Evolutionary conservation across 2,329 filamentous ascomycete genomes (phyloP), one percentile per base, ranked within the genome.

Genomic region (Neophaeococcomyces aloes): DNA sequence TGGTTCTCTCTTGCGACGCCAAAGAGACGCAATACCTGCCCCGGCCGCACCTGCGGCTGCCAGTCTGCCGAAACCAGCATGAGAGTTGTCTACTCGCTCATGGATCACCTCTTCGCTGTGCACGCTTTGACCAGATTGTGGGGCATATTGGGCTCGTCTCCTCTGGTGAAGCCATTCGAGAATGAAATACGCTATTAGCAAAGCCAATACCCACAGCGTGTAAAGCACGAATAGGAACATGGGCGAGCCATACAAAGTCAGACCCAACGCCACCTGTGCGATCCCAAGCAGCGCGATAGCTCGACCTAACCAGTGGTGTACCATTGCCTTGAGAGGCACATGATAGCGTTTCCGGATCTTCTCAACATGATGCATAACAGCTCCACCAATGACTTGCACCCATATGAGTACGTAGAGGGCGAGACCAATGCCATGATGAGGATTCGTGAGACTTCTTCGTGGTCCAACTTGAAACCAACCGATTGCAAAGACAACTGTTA

Each of bases 171-270:
- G 70, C 62, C 84, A 93, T 51, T 81, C 82, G 27, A 94, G 68
- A 44, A 89, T 69, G 56, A 96, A 93, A 63, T 87, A 95, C 11
- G 78, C 51, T 2, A 87, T 56, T 13, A 95, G 53, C 27, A 95
- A 66, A 14, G 83, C 71, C 21, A 78, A 76, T 60, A 83, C 81
- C 70, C 82, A 89, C 1, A 96, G 50, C 0, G 88, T 75, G 57
- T 83, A 98, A 3, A 96, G 69, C 41, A 98, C 79, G 61, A 96
- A 98, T 3, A 88, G 72, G 29, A 75, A 76, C 56, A 82, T 78
- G 4, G 91, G 89, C 23, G 88, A 94, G 4, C 91, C 91, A 57
- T 95, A 98, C 1, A 98, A 71, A 0, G 88, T 88, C 36, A 98
- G 70, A 0, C 91, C 91, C 1, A 98, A 71, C 0, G 91, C 83